Evolutionary conservation across 2,329 filamentous ascomycete species (phyloP).

Genomic region (Cytospora schulzeri): DNA sequence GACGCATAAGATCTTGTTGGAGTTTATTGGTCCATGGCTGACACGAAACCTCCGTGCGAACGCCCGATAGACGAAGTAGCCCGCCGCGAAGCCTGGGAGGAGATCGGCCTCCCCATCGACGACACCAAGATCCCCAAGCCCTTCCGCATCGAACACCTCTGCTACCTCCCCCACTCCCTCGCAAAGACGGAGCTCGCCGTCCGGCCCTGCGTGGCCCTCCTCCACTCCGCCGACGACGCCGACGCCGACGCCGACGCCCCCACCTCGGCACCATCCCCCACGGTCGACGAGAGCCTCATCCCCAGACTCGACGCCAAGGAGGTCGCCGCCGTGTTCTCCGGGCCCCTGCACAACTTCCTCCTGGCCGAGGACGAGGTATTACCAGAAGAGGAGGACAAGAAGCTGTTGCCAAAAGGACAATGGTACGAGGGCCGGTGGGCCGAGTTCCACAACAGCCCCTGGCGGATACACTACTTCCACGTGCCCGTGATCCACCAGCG

Average conservation of each 20-base stretch:
- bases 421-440: slow-evolving; percentile 91
- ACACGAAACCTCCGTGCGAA: not conserved
- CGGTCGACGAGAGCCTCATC: slow-evolving; percentile 71
- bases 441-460: slow-evolving; percentile 74
- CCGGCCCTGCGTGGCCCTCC: slow-evolving; percentile 74
- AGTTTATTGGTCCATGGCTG: slow-evolving; percentile 46
- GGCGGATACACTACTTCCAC: slow-evolving; percentile 89
- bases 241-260: slow-evolving; percentile 21
- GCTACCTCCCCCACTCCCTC: slow-evolving; percentile 76
- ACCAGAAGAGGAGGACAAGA: slow-evolving; percentile 35
- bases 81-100: slow-evolving; percentile 86
- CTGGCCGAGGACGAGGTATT: slow-evolving; percentile 57
- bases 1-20: slow-evolving; percentile 45
- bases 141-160: slow-evolving; percentile 85
- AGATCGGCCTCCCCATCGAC: slow-evolving; percentile 82
- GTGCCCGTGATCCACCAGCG: slow-evolving; percentile 75
- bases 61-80: slow-evolving; percentile 71
- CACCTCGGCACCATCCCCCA: slow-evolving; percentile 37
- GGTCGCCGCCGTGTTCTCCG: slow-evolving; percentile 91
- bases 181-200: slow-evolving; percentile 75
- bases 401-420: slow-evolving; percentile 52
- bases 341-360: slow-evolving; percentile 84
- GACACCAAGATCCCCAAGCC: slow-evolving; percentile 70
- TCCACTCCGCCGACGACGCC: slow-evolving; percentile 62
- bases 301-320: slow-evolving; percentile 85